phyloP scores from a whole-genome alignment of 352 stramenopile genomes.

The Pseudoperonospora humuli region DNA sequence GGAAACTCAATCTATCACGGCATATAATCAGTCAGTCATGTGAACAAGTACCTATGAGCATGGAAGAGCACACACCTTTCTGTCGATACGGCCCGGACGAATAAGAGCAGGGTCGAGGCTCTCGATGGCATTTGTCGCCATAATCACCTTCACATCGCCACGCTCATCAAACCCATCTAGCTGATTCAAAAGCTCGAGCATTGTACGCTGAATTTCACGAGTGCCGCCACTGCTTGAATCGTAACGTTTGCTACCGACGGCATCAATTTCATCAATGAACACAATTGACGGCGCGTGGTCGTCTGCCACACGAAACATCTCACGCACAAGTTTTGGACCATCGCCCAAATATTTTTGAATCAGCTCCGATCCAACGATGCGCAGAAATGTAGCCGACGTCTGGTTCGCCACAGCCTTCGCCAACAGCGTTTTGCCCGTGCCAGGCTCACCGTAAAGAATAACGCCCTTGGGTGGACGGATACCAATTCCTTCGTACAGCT shows the following conservation, averaged over 20 bases:
- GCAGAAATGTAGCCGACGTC: constrained; percentile 99
- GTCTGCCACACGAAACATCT: constrained; percentile 98
- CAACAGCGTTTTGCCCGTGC: constrained; percentile 99
- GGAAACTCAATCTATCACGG: constrained; percentile 97
- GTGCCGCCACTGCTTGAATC: constrained; percentile 97
- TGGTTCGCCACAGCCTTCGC: constrained; percentile 99
- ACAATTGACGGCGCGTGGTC: constrained; percentile 98
- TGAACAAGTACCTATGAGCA: neutral
- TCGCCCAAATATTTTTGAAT: constrained; percentile 99
- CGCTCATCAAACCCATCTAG: constrained; percentile 99
- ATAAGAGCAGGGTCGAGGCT: constrained; percentile 98
- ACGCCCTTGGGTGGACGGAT: constrained; percentile 99
- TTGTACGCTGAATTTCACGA: constrained; percentile 99
- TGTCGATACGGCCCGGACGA: constrained; percentile 98
- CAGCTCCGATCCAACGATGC: constrained; percentile 97
- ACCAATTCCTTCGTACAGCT: constrained; percentile 99
- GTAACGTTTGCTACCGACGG: constrained; percentile 98
- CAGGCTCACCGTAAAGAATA: constrained; percentile 99
- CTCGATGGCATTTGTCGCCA: constrained; percentile 99
- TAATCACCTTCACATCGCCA: constrained; percentile 99
- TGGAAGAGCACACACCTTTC: constrained; percentile 76
- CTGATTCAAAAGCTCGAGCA: constrained; percentile 99
- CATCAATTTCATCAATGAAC: constrained; percentile 99
- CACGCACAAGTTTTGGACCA: constrained; percentile 98
- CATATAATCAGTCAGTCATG: constrained; percentile 6